These are phyloP conservation scores for Cotoneaster glaucophyllus DNA, from an alignment of 306 rosid species.

Conservation along the genomic window DNA sequence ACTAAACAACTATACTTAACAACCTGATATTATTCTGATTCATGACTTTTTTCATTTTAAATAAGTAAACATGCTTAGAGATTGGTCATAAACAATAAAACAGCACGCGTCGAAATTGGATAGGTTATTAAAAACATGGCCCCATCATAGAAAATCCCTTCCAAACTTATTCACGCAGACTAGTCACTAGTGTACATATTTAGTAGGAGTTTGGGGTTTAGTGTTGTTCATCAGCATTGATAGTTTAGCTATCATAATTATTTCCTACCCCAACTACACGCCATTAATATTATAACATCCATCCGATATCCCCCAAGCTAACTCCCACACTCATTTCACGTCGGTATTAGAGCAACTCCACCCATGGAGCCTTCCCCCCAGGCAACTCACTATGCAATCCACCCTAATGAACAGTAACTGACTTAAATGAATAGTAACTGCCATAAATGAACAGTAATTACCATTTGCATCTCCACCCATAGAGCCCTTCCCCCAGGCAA, in stretches of 20 bases:
- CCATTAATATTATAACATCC: conserved; percentile 30
- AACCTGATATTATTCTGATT: no score
- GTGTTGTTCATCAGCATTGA: conserved; percentile 15
- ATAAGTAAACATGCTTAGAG: background rate
- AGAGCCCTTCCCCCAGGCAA: no score
- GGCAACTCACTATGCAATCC: no score
- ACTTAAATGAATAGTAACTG: no score
- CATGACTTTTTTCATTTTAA: no score
- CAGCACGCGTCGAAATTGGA: background rate
- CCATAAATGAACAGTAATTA: no score
- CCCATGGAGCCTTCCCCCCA: no score
- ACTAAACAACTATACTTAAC: no score
- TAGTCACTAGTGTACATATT: no score
- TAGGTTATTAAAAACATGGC: background rate
- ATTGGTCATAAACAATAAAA: background rate
- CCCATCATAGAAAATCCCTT: conserved; percentile 13
- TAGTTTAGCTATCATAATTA: conserved; percentile 61
- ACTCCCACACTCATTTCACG: background rate
- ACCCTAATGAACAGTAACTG: no score
- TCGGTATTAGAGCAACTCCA: no score
- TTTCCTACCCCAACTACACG: conserved; percentile 67
- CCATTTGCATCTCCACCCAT: no score
- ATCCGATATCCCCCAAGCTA: conserved; percentile 21
- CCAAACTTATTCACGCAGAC: background rate
- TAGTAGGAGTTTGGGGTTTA: background rate